Conservation (phyloP, 345 rosid species). For the Erysimum cheiranthoides region DNA sequence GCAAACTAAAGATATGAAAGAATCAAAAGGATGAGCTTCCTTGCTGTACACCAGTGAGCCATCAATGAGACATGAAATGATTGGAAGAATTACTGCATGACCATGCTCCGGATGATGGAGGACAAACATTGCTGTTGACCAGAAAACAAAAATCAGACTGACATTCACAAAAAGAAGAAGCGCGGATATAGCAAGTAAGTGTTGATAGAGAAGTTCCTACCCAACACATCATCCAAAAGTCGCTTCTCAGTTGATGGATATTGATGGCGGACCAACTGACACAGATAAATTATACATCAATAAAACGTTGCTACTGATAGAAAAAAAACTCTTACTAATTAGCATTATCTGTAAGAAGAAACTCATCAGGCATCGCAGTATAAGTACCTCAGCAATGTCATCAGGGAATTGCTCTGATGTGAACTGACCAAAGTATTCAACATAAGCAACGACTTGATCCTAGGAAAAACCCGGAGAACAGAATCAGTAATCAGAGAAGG, state of each 20-base stretch:
- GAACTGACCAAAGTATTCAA: constrained; percentile 90
- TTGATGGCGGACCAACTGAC: constrained; percentile 80
- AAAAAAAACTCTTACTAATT: not conserved
- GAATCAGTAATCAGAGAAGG: constrained; percentile 12
- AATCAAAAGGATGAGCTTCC: constrained; percentile 81
- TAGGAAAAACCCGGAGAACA: constrained; percentile 37
- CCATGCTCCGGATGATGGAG: constrained; percentile 99
- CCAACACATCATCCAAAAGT: constrained; percentile 92
- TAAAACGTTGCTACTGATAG: constrained; percentile 25
- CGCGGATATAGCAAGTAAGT: not conserved
- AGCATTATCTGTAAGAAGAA: not conserved
- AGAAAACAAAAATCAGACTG: constrained; percentile 38
- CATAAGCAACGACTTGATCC: constrained; percentile 95
- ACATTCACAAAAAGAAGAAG: constrained; percentile 4
- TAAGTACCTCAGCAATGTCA: constrained; percentile 86
- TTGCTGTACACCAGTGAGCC: constrained; percentile 82
- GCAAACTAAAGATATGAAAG: constrained; percentile 91
- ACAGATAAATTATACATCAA: constrained; percentile 35
- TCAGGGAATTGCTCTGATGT: constrained; percentile 89
- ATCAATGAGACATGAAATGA: constrained; percentile 90
- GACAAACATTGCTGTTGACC: constrained; percentile 86
- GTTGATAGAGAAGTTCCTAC: constrained; percentile 51
- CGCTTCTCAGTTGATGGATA: constrained; percentile 84
- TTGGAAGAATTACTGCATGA: constrained; percentile 92
- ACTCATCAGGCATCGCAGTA: not conserved